Percentiles rank a stretch among this genome's conserved stretches.
These are phyloP conservation scores for Ceratocystis variospora DNA, from an alignment of 2,329 filamentous ascomycete genomes.

Conservation along the genomic window DNA sequence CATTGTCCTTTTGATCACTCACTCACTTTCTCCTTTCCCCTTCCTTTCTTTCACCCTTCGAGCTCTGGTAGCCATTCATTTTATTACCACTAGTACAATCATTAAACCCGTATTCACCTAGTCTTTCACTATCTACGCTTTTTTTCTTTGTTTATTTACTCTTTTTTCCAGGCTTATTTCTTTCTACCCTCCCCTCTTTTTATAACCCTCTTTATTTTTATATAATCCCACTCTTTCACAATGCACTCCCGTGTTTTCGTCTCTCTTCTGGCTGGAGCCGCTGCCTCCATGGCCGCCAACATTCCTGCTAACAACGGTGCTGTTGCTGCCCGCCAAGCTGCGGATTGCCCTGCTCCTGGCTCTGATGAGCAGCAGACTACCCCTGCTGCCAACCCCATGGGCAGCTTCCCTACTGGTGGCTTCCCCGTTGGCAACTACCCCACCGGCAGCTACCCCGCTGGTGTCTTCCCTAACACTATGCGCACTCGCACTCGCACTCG, in stretches of 20 bases:
- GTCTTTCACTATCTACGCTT: slow-evolving; percentile 6
- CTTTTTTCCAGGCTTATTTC: neutral
- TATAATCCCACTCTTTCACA: neutral
- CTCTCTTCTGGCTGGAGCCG: slow-evolving; percentile 15
- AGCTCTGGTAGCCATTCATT: slow-evolving; percentile 18
- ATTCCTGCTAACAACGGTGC: slow-evolving; percentile 20
- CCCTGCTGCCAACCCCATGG: slow-evolving; percentile 21
- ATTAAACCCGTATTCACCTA: neutral
- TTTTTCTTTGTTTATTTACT: neutral
- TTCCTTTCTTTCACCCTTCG: neutral
- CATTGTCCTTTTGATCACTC: slow-evolving; percentile 12
- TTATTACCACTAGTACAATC: slow-evolving; percentile 6
- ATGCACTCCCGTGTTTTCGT: slow-evolving; percentile 17
- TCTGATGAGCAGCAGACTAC: neutral
- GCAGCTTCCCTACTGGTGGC: slow-evolving; percentile 22
- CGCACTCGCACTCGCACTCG: neutral
- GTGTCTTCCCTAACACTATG: neutral
- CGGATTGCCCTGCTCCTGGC: slow-evolving; percentile 22
- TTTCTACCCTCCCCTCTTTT: neutral
- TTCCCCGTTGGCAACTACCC: too few species aligned
- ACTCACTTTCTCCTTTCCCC: neutral
- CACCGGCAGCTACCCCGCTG: neutral
- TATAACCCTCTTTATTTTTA: slow-evolving; percentile 7
- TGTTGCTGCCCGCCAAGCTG: slow-evolving; percentile 18
- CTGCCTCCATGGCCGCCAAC: slow-evolving; percentile 13